Evolutionary conservation across 306 rosid species (phyloP), one percentile per base, ranked within the genome.

Genomic region (Vicia sativa): DNA sequence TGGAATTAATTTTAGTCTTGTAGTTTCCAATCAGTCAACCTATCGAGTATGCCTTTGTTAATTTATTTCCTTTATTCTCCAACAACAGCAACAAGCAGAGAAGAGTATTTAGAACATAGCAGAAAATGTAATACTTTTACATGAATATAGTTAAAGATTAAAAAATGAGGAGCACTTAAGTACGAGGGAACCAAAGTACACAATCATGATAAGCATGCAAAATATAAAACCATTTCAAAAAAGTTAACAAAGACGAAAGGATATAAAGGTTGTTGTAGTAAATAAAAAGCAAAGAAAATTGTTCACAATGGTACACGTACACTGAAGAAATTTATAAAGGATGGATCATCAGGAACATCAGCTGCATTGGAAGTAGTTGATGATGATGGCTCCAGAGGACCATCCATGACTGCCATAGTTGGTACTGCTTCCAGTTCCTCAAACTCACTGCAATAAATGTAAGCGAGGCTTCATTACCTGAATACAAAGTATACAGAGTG

Each of bases 351-450:
- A 2, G 79, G 63, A 60, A 65, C 80, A 76, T 78, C 89, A 69
- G 82, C 72, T 37, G 34, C 80, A 78, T 81, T 78, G 76, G 83
- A 76, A 67, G 74, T 41, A 62, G 74, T 65, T 46, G 83, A 78
- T 13, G 82, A 53, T 35, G 89, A 54, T 11, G 89, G 84, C 34
- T 81, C 89, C 14, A 78, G 80, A 59, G 86, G 89, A 81, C 86
- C 89, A 56, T 84, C 86, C 72, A 84, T 84, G 45, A 84, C 84
- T 78, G 89, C 89, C 86, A 81, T 54, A 29, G 89, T 84, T 55
- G 86, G 86, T 25, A 84, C 89, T 35, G 89, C 86, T 70, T 84
- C 86, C 41, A 84, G 76, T 62, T 84, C 86, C 76, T 81, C 89
- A 73, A 84, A 84, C 70, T 78, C 89, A 10, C 89, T 84, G 78